These are phyloP conservation scores for Beta lomatogona DNA, from an alignment of 179 eudicot genomes.

Conservation along the genomic window DNA sequence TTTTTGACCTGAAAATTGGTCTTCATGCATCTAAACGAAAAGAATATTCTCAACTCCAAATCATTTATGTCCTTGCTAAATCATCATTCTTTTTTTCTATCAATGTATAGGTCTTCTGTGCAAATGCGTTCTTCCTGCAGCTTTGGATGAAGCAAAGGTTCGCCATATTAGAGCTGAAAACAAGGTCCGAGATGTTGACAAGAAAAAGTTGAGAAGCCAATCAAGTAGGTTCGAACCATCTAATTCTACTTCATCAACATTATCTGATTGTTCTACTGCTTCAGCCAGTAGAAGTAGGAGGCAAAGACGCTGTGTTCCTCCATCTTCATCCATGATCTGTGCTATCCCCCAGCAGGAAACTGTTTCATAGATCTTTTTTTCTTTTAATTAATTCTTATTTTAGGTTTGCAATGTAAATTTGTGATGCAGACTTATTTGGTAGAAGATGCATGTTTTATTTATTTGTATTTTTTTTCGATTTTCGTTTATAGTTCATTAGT, in stretches of 20 bases:
- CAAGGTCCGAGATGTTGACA: slow-evolving; percentile 33
- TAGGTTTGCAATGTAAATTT: slow-evolving; percentile 24
- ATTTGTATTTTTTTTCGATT: background rate
- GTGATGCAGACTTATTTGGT: slow-evolving; percentile 13
- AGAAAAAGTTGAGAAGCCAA: slow-evolving; percentile 65
- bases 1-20: background rate
- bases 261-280: slow-evolving; percentile 40
- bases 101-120: slow-evolving; percentile 63
- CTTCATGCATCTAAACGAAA: too few relatives aligned
- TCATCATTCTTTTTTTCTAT: background rate
- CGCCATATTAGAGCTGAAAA: slow-evolving; percentile 54
- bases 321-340: slow-evolving; percentile 35
- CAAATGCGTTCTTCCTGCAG: slow-evolving; percentile 88
- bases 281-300: slow-evolving; percentile 51
- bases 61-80: background rate
- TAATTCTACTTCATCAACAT: slow-evolving; percentile 30
- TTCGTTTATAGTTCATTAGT: background rate
- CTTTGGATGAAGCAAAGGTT: slow-evolving; percentile 73
- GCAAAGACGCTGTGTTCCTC: slow-evolving; percentile 50
- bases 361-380: slow-evolving; percentile 22
- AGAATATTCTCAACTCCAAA: background rate
- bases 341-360: slow-evolving; percentile 31
- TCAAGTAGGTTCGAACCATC: slow-evolving; percentile 56
- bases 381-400: background rate
- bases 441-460: background rate